Base-by-base conservation (phyloP, 805 yeast species). In the Candida maesae region DNA sequence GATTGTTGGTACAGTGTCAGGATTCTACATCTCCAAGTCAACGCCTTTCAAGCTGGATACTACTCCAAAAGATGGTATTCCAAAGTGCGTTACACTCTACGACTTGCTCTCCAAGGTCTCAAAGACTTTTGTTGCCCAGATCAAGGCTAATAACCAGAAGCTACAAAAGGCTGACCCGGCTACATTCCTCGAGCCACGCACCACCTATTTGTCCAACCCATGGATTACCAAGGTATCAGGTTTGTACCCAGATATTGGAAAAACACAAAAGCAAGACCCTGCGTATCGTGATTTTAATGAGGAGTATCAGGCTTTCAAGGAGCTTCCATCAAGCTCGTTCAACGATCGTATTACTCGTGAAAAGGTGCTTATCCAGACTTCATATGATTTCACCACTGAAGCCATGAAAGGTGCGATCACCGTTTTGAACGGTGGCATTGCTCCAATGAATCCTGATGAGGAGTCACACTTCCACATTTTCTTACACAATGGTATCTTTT, bases 221-320 rank as follows among this genome's bases (percentile, higher is more conserved):
- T 91, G 97, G 97, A 60, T 85, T 17, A 64, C 51, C 11, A 53
- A 45, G 43, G 49, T 44, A 41, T 50, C 26, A 49, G 51, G 33
- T 21, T 31, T 42, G 14, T 16, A 35, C 20, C 51, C 64, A 19
- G 64, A 60, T 37, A 53, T 50, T 27, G 65, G 64, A 34, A 55
- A 47, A 40, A 40, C 44, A 21, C 64, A 61, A 42, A 42, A 53
- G 14, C 46, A 47, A 8, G 56, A 49, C 19, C 12, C 14, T 18
- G 12, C 75, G 63, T 47, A 67, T 68, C 81, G 81, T 54, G 96
- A 91, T 54, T 90, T 95, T 85, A 89, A 89, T 60, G 95, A 84
- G 50, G 97, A 93, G 53, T 79, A 79, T 56, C 98, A 93, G 67
- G 72, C 87, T 3, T 72, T 87, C 35, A 76, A 79, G 47, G 96